Evolutionary conservation across 768 basidiomycete genomes (phyloP), one percentile per base, ranked within the genome.

Genomic region (Amyloporia xantha): DNA sequence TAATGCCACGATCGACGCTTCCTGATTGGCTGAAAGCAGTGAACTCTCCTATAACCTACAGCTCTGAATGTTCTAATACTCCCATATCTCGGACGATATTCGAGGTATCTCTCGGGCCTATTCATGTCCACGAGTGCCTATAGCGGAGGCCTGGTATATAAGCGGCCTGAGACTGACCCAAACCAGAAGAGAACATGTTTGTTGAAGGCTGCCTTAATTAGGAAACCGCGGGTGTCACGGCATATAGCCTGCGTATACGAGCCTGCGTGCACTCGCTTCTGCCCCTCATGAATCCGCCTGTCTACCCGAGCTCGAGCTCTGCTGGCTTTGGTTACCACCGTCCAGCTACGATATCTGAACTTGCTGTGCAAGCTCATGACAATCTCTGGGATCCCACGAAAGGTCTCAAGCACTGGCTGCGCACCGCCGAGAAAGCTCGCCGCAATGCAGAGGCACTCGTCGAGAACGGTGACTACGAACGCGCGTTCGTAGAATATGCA

Each of bases 401-500:
- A 55, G 75, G 78, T 11, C 71, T 88, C 60, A 88, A 88, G 62
- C 68, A 77, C 57, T 84, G 78, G 68, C 71, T 88, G 48, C 76
- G 81, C 38, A 68, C 72, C 2, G 85, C 84, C 7, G 84, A 86
- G 67, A 72, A 69, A 52, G 75, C 79, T 48, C 73, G 84, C 44
- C 75, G 73, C 57, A 72, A 73, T 17, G 84, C 76, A 24, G 77
- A 74, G 53, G 66, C 66, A 20, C 67, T 66, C 55, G 64, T 66
- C 1, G 70, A 73, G 28, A 66, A 68, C 17, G 74, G 75, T 1
- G 81, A 91, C 61, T 68, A 81, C 41, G 84, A 90, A 61, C 69
- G 65, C n/a, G 84, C 82, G 1, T 91, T 89, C 62, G 71, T 90
- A 15, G 73, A 79, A 52, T 79, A 77, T 43, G 87, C 87, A 2